phyloP scores from a whole-genome alignment of 805 yeast species.

The Suhomyces sp. region DNA sequence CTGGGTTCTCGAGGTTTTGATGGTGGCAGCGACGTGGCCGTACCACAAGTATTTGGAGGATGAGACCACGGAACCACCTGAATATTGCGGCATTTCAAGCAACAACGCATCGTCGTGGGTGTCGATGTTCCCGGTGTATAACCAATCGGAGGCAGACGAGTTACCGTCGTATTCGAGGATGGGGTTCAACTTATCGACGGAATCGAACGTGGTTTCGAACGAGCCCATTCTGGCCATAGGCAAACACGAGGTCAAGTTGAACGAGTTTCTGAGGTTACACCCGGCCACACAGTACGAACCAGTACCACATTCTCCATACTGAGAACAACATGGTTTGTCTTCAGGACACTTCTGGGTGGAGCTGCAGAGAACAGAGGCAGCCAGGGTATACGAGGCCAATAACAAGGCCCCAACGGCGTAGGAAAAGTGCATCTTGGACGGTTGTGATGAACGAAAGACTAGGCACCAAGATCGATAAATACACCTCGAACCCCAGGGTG shows the following conservation, averaged over 20 bases:
- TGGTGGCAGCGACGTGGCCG: constrained; percentile 68
- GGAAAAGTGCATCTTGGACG: constrained; percentile 1
- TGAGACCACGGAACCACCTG: constrained; percentile 78
- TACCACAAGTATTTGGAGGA: constrained; percentile 84
- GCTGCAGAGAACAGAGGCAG: constrained; percentile 50
- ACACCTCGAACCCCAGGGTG: no score
- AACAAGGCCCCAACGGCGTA: neutral
- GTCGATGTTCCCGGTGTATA: constrained; percentile 60
- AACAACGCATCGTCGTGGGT: constrained; percentile 53
- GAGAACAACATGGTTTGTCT: constrained; percentile 80
- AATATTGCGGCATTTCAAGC: constrained; percentile 71
- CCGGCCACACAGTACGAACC: constrained; percentile 82
- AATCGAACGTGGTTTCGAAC: constrained; percentile 42
- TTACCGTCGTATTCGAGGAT: constrained; percentile 63
- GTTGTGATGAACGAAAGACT: no score
- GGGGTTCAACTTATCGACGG: constrained; percentile 22
- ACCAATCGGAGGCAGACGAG: constrained; percentile 65
- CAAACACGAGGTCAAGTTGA: constrained; percentile 68
- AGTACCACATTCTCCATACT: constrained; percentile 76
- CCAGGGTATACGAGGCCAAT: constrained; percentile 5
- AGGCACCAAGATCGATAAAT: no score
- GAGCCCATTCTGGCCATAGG: constrained; percentile 77
- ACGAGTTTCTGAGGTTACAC: constrained; percentile 77
- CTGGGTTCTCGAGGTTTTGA: constrained; percentile 69
- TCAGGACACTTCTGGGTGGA: constrained; percentile 66